Evolutionary conservation across 495 filamentous ascomycete genomes (phyloP).

Genomic region (Evansstolkia leycettana): DNA sequence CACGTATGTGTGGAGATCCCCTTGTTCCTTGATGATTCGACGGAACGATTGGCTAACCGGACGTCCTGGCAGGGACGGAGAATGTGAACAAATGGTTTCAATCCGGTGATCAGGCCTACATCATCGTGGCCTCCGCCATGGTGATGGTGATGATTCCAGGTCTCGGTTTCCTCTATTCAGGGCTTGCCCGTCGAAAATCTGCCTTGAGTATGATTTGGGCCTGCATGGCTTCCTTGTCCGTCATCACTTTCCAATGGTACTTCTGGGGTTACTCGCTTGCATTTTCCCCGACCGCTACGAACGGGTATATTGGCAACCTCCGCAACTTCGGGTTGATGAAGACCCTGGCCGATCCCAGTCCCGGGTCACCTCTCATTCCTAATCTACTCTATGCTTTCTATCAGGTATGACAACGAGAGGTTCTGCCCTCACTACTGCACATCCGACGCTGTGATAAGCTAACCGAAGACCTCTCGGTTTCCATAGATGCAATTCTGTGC

Average conservation of each 20-base stretch:
- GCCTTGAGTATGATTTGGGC: conserved; percentile 61
- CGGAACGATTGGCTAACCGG: conserved; percentile 2
- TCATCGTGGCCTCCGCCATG: conserved; percentile 86
- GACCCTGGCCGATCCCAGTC: conserved; percentile 47
- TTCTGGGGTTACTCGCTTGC: conserved; percentile 67
- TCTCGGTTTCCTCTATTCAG: conserved; percentile 59
- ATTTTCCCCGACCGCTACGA: conserved; percentile 50
- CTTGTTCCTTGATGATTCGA: background rate
- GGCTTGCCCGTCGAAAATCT: conserved; percentile 51
- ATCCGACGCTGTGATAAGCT: background rate
- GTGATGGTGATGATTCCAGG: conserved; percentile 82
- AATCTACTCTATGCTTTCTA: conserved; percentile 56
- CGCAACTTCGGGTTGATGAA: conserved; percentile 55
- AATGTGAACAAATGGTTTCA: conserved; percentile 84
- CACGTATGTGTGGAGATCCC: conserved; percentile 46
- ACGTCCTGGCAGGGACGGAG: conserved; percentile 38
- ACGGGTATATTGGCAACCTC: conserved; percentile 56
- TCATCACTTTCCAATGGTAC: conserved; percentile 64
- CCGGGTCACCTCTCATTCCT: conserved; percentile 50
- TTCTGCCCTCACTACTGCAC: conserved; percentile 2
- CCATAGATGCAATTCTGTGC: conserved; percentile 88
- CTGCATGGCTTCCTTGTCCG: conserved; percentile 51
- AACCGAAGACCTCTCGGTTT: conserved; percentile 1
- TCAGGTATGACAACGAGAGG: conserved; percentile 37
- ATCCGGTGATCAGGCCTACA: conserved; percentile 71